Evolutionary conservation across 192 early-diverging fungal genomes (phyloP).

Genomic region (Phycomyces blakesleeanus): DNA sequence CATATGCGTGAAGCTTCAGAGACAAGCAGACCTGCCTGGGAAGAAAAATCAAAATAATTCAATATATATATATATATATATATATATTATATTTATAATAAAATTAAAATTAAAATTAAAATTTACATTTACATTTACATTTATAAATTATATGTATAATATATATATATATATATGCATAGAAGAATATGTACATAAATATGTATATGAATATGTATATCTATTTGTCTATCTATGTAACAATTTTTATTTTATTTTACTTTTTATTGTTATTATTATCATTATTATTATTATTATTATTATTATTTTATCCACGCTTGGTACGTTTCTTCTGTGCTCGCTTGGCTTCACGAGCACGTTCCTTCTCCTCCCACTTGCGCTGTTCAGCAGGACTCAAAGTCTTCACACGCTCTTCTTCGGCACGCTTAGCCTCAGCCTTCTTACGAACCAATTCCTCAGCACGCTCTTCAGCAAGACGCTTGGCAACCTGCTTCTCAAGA

Average conservation of each 20-base stretch:
- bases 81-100: too few relatives aligned
- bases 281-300: conserved; percentile 1
- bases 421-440: conserved; percentile 63
- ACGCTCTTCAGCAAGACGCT: conserved; percentile 59
- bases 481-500: conserved; percentile 59
- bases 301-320: conserved; percentile 45
- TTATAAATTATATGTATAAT: too few relatives aligned
- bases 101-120: too few relatives aligned
- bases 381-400: conserved; percentile 76
- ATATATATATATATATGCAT: too few relatives aligned
- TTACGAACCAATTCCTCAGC: conserved; percentile 67
- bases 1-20: conserved; percentile 24
- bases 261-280: too few relatives aligned
- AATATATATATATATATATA: too few relatives aligned
- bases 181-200: too few relatives aligned
- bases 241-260: too few relatives aligned
- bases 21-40: conserved; percentile 30
- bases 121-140: too few relatives aligned
- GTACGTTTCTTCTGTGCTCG: conserved; percentile 56
- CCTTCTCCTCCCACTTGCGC: conserved; percentile 84
- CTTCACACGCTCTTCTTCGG: conserved; percentile 57
- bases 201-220: too few relatives aligned
- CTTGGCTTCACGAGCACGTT: conserved; percentile 68
- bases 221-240: too few relatives aligned
- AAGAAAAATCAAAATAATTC: neutral